Base-by-base conservation (phyloP, 2,329 filamentous ascomycete species). In the Elsinoe necatrix region DNA sequence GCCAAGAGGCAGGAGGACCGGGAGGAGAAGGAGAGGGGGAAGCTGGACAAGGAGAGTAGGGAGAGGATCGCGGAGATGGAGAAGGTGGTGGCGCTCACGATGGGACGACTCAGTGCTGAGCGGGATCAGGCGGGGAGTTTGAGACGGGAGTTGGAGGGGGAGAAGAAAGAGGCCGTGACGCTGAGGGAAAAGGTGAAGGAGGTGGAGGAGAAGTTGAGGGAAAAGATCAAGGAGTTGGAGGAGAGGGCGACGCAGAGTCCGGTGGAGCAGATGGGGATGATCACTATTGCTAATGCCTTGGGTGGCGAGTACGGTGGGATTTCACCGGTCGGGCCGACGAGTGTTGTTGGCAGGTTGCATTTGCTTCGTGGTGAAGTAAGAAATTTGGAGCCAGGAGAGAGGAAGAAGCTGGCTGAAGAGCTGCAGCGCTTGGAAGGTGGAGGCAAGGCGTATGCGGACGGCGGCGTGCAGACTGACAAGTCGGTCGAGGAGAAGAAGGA, bases 221-320 rank as follows among this genome's bases (percentile, higher is more conserved):
- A 29, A 9, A 29, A 48, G 43, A 21, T 42, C 20, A 12, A 31
- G 12, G 41, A 56, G 55, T 23, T 57, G 12, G 48, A 57, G 16
- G 37, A 34, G 23, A 16, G 51, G 47, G 11, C 37, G 21, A 31
- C 27, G 16, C 20, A 45, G 41, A 29, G 23, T 12, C 34, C 39
- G 16, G 29, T 45, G 6, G 29, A 45, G 11, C 39, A 42, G 23
- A 56, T 35, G 23, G 54, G 54, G 9, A 37, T 56, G 37, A 56
- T 56, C 54, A 56, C 54, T 14, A 56, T 56, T 47, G 54, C 41
- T 11, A 56, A 56, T 34, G 54, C 54, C 6, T 21, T 45, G 8
- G 52, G 52, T 34, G 37, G 37, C 5, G 39, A 55, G 52, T 52
- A 52, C 25, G 48, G 48, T 39, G 48, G 48, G 4, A 39, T 52